Percentiles rank a stretch among this genome's conserved stretches.
Conservation (phyloP, 768 basidiomycete genomes). For the Gelatoporia subvermispora region DNA sequence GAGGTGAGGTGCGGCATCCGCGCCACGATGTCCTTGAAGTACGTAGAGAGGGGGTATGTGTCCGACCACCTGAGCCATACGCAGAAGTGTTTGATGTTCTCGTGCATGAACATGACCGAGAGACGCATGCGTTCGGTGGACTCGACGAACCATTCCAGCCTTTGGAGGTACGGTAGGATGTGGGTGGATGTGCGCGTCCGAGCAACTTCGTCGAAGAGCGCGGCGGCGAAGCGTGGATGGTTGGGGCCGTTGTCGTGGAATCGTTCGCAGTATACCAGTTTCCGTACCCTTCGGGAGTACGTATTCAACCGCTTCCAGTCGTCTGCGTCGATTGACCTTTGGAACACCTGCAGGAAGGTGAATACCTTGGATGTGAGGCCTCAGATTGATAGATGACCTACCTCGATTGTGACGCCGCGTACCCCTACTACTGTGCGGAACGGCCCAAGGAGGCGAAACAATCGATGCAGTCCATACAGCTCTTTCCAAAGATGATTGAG, state of each 20-base stretch:
- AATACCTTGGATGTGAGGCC: neutral
- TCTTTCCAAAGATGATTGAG: constrained; percentile 57
- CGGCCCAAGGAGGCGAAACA: constrained; percentile 49
- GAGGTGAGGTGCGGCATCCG: constrained; percentile 47
- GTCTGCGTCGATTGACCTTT: constrained; percentile 35
- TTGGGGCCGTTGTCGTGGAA: neutral
- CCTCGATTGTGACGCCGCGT: neutral
- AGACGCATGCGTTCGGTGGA: constrained; percentile 25
- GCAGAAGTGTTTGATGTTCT: constrained; percentile 37
- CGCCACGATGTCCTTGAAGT: constrained; percentile 36
- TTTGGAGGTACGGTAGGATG: constrained; percentile 51
- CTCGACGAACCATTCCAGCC: constrained; percentile 42
- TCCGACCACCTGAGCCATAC: constrained; percentile 26
- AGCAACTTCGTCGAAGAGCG: constrained; percentile 50
- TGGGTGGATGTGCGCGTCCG: constrained; percentile 48
- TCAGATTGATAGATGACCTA: neutral
- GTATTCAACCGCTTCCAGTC: constrained; percentile 54
- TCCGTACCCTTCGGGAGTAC: constrained; percentile 35
- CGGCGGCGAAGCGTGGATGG: constrained; percentile 8
- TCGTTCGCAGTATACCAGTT: constrained; percentile 6
- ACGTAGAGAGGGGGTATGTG: constrained; percentile 23
- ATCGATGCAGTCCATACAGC: constrained; percentile 37
- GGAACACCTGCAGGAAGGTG: constrained; percentile 8
- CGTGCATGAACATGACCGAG: constrained; percentile 55
- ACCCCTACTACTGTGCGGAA: neutral